phyloP scores from a whole-genome alignment of 495 filamentous ascomycete species.

The Cercophora samala region DNA sequence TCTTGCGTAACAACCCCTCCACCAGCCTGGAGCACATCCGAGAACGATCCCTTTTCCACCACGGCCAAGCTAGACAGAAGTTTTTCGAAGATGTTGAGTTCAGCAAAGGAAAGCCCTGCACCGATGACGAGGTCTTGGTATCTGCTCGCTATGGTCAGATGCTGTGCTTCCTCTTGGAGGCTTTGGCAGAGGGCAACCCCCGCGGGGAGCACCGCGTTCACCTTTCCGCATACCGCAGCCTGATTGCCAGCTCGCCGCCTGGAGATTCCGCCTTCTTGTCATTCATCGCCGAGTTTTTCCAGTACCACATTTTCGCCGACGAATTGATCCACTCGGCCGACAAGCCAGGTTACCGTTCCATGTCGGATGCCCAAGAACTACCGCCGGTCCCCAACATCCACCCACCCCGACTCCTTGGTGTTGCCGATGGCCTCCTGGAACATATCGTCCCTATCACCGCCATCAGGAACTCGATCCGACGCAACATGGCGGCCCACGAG shows the following conservation, averaged over 20 bases:
- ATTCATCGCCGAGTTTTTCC: slow-evolving; percentile 90
- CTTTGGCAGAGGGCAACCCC: slow-evolving; percentile 73
- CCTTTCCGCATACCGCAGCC: slow-evolving; percentile 68
- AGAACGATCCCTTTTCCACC: slow-evolving; percentile 54
- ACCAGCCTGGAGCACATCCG: slow-evolving; percentile 43
- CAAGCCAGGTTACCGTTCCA: slow-evolving; percentile 26
- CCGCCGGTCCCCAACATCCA: slow-evolving; percentile 69
- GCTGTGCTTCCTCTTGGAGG: slow-evolving; percentile 76
- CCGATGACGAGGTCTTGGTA: slow-evolving; percentile 47
- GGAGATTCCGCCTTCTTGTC: slow-evolving; percentile 63
- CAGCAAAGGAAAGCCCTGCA: slow-evolving; percentile 36
- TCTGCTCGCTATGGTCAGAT: slow-evolving; percentile 72
- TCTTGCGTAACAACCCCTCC: slow-evolving; percentile 43
- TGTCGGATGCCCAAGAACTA: slow-evolving; percentile 57
- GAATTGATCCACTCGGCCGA: slow-evolving; percentile 66
- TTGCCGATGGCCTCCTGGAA: slow-evolving; percentile 80
- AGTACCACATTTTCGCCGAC: slow-evolving; percentile 82
- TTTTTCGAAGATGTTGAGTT: slow-evolving; percentile 48
- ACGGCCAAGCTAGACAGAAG: slow-evolving; percentile 57
- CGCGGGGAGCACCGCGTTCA: slow-evolving; percentile 78
- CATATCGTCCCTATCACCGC: slow-evolving; percentile 77
- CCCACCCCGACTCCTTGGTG: slow-evolving; percentile 74
- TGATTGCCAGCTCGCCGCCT: slow-evolving; percentile 60
- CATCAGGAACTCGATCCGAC: slow-evolving; percentile 72
- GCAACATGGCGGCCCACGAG: slow-evolving; percentile 57